Conservation (phyloP, 768 basidiomycete species). For the Pholiota microspora region DNA sequence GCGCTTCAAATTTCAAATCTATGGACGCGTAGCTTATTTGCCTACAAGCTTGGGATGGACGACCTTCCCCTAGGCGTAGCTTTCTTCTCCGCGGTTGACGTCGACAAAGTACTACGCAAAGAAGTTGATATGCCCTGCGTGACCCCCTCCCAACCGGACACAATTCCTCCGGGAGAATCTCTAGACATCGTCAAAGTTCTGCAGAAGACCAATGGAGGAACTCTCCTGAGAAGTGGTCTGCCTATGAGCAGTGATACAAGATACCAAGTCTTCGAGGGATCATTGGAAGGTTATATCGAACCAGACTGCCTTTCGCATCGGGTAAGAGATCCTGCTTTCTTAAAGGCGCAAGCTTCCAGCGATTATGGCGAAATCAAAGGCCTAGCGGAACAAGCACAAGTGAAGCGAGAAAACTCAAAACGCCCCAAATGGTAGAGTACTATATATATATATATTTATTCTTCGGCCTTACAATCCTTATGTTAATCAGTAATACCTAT, state of each 20-base stretch:
- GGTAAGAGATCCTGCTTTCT: conserved; percentile 59
- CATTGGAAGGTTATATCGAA: conserved; percentile 46
- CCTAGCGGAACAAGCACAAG: conserved; percentile 49
- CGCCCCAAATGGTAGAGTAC: background rate
- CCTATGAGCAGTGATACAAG: conserved; percentile 39
- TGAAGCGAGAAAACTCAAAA: background rate
- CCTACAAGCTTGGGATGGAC: conserved; percentile 92
- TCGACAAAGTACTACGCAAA: conserved; percentile 89
- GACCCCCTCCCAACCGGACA: conserved; percentile 84
- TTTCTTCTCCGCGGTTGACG: conserved; percentile 95
- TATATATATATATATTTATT: background rate
- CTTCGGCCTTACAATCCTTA: too few species aligned
- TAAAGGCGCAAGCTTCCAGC: conserved; percentile 74
- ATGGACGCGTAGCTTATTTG: conserved; percentile 92
- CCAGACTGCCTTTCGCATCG: conserved; percentile 69
- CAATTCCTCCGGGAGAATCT: conserved; percentile 87
- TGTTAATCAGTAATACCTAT: background rate
- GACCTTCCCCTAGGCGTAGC: conserved; percentile 94
- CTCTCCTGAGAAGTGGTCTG: conserved; percentile 57
- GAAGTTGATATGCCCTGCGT: conserved; percentile 96
- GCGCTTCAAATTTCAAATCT: conserved; percentile 94
- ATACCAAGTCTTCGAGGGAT: conserved; percentile 17
- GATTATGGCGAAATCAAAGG: conserved; percentile 72
- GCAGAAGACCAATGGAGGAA: conserved; percentile 65
- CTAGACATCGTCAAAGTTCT: conserved; percentile 69